These are phyloP conservation scores for Paratinospora sagittata DNA, from an alignment of 164 flowering plant genomes.

Conservation along the genomic window DNA sequence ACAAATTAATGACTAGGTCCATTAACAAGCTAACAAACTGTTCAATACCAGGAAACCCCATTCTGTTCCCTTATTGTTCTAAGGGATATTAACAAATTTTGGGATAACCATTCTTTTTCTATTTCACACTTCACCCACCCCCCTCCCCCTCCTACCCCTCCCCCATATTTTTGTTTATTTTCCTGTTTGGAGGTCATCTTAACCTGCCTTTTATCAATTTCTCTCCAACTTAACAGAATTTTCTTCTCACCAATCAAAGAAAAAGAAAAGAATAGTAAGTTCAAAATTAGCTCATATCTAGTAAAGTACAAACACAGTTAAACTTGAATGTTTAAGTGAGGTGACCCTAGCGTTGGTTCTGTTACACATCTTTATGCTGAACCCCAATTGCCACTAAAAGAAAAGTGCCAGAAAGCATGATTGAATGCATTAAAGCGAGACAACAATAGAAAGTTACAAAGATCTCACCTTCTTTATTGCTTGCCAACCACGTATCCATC, in stretches of 20 bases:
- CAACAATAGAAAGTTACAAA: background rate
- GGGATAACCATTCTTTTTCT: no score
- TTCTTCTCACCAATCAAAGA: background rate
- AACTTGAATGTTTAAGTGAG: background rate
- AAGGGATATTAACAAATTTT: background rate
- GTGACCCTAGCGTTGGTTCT: background rate
- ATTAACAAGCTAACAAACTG: background rate
- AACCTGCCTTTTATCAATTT: background rate
- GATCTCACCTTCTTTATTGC: conserved; percentile 30
- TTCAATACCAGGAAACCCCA: background rate
- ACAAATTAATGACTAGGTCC: background rate
- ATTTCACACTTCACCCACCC: no score
- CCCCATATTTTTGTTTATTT: no score
- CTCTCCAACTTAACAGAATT: background rate
- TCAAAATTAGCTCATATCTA: background rate
- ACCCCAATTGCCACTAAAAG: background rate
- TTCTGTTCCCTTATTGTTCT: background rate
- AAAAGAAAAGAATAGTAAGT: background rate
- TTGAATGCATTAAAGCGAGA: background rate
- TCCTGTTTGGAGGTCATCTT: background rate
- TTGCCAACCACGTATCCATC: conserved; percentile 36
- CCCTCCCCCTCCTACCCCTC: no score
- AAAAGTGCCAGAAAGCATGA: no score
- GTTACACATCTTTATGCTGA: background rate
- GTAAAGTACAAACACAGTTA: background rate